Percentiles rank a stretch among this genome's conserved stretches.
Evolutionary conservation across 768 basidiomycete species (phyloP).

Genomic region (Leucosporidium scottii): DNA sequence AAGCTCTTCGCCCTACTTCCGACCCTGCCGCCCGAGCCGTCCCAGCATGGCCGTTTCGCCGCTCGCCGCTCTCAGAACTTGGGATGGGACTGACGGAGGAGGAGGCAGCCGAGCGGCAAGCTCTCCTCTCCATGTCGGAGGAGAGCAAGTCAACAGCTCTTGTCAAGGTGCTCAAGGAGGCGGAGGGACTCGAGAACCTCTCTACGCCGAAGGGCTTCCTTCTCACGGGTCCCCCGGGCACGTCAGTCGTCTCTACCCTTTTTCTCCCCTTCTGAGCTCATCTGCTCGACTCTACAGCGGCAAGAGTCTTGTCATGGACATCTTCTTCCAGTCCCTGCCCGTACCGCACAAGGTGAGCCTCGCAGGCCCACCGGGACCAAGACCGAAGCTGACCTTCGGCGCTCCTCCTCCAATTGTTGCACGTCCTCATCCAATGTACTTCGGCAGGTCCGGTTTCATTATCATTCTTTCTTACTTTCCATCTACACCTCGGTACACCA

Average conservation of each 20-base stretch:
- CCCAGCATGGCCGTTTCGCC: constrained; percentile 30
- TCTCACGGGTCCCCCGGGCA: constrained; percentile 19
- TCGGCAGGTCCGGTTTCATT: constrained; percentile 49
- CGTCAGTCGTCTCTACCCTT: background rate
- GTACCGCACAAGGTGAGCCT: constrained; percentile 47
- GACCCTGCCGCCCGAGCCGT: background rate
- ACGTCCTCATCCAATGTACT: no score
- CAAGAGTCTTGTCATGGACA: constrained; percentile 51
- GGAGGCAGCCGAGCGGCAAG: constrained; percentile 30
- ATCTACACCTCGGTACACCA: constrained; percentile 47
- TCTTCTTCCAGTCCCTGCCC: constrained; percentile 54
- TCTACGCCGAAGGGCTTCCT: constrained; percentile 51
- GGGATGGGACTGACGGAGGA: constrained; percentile 34
- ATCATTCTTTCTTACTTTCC: constrained; percentile 53
- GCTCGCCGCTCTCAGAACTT: constrained; percentile 30
- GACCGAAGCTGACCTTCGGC: no score
- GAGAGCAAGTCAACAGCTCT: constrained; percentile 40
- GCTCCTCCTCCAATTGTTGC: no score
- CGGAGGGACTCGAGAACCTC: constrained; percentile 52
- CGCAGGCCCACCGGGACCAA: no score
- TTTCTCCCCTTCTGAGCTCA: background rate
- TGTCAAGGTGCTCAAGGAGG: constrained; percentile 48
- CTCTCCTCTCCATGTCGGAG: constrained; percentile 12
- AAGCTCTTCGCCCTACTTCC: constrained; percentile 28
- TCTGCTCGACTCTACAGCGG: constrained; percentile 41